Conservation (phyloP, 1,139 yeast genomes). For the Geotrichum australiense region DNA sequence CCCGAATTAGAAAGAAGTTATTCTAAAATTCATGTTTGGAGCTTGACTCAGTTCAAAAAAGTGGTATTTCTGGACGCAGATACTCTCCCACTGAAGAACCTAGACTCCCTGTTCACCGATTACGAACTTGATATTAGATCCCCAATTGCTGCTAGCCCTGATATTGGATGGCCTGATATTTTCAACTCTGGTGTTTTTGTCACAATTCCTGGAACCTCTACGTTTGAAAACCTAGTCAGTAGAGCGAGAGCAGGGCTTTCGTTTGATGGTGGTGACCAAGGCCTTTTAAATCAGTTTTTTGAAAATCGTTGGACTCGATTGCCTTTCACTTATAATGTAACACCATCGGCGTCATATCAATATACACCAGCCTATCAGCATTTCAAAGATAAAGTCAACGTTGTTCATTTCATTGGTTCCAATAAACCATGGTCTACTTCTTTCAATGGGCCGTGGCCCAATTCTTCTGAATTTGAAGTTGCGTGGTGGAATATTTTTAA, state of each 20-base stretch:
- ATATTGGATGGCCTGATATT: constrained; percentile 92
- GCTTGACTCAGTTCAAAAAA: constrained; percentile 49
- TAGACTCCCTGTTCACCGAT: constrained; percentile 39
- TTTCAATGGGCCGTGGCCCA: constrained; percentile 15
- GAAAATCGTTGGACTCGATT: constrained; percentile 55
- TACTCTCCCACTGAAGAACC: constrained; percentile 52
- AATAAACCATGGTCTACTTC: constrained; percentile 67
- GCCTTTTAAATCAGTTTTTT: constrained; percentile 77
- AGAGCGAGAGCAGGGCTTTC: constrained; percentile 41
- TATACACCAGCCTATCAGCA: constrained; percentile 68
- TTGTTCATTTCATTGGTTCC: constrained; percentile 77
- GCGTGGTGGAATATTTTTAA: constrained; percentile 46
- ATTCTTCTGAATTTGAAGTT: constrained; percentile 18
- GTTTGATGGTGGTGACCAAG: constrained; percentile 96
- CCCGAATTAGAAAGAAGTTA: constrained; percentile 69
- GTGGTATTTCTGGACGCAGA: constrained; percentile 80
- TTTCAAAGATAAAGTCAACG: constrained; percentile 49
- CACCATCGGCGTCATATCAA: constrained; percentile 76
- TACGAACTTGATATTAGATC: constrained; percentile 16
- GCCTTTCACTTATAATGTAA: constrained; percentile 80
- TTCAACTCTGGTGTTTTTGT: constrained; percentile 86
- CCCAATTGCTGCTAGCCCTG: constrained; percentile 63
- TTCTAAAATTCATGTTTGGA: constrained; percentile 72
- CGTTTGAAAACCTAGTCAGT: constrained; percentile 40
- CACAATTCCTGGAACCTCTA: constrained; percentile 48